Conservation (phyloP, 345 rosid species). For the Combretum micranthum region DNA sequence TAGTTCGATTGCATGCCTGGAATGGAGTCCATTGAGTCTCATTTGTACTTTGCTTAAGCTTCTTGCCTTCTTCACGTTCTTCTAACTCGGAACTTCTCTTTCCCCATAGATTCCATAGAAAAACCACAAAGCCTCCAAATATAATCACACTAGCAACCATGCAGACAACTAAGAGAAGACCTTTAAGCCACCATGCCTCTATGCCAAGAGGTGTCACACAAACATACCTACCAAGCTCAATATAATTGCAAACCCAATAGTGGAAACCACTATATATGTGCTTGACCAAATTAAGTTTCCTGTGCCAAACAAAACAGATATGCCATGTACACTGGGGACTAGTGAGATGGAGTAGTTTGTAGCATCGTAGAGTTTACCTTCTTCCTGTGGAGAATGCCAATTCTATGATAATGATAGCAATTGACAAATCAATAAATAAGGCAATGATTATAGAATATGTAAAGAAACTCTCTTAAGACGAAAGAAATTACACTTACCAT, state of each 20-base stretch:
- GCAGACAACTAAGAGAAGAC: constrained; percentile 54
- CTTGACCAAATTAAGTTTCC: constrained; percentile 78
- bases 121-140: constrained; percentile 68
- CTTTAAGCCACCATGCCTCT: constrained; percentile 76
- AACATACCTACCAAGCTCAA: constrained; percentile 35
- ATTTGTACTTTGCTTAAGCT: neutral
- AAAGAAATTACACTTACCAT: constrained; percentile 31
- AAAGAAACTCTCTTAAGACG: neutral
- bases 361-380: constrained; percentile 33
- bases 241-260: constrained; percentile 45
- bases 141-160: constrained; percentile 55
- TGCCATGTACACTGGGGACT: constrained; percentile 27
- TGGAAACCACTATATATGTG: constrained; percentile 44
- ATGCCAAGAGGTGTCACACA: constrained; percentile 52
- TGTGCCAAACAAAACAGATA: constrained; percentile 75
- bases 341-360: constrained; percentile 25
- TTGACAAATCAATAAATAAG: neutral
- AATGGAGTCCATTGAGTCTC: constrained; percentile 8
- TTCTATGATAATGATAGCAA: neutral
- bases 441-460: neutral
- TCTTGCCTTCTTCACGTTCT: constrained; percentile 6
- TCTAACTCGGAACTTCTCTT: constrained; percentile 14
- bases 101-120: constrained; percentile 69
- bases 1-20: constrained; percentile 12
- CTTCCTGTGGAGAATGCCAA: constrained; percentile 49